Base-by-base conservation (phyloP, 2,329 filamentous ascomycete species). In the Xylariales sp. region DNA sequence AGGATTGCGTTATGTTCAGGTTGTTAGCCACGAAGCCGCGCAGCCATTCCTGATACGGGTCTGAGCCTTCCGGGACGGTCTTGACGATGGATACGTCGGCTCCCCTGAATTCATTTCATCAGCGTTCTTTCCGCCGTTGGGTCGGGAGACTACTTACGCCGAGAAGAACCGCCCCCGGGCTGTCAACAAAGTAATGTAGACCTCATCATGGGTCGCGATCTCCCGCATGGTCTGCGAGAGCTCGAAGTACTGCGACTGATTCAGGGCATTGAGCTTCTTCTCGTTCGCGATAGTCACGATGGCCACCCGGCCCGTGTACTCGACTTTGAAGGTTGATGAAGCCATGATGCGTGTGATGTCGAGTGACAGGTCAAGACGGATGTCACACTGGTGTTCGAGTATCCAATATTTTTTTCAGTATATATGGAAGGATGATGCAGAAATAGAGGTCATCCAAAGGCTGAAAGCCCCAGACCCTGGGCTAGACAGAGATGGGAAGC, bases 111-210 rank as follows among this genome's bases (percentile, higher is more conserved):
- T 9, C 25, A 29, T 24, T 40, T 29, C 19, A 40, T 40, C n/a
- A 8, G 24, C 44, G 28, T 38, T 29, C 31, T 46, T 25, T 43
- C n/a, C n/a, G n/a, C n/a, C n/a, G n/a, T 7, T 9, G 25, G 15
- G 28, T 16, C 18, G n/a, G 9, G 32, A 33, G 22, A 40, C 24
- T 4, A 62, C 78, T 55, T 75, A 95, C 87, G 91, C 90, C 8
- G 89, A 96, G 69, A 97, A 97, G 59, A 69, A 83, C 6, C 78
- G 74, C n/a, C 91, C 91, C 45, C 80, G 90, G 55, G 81, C 93
- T 0, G 88, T 87, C 3, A 97, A 58, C 9, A 97, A 73, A 3
- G 91, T 97, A 53, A 95, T 81, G 57, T 76, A 86, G 45, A 96
- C 81, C 50, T 95, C 86, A 46, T 91, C 80, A 49, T 82, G 82